Evolutionary conservation across 768 basidiomycete genomes (phyloP).

Genomic region (Russula vinacea): DNA sequence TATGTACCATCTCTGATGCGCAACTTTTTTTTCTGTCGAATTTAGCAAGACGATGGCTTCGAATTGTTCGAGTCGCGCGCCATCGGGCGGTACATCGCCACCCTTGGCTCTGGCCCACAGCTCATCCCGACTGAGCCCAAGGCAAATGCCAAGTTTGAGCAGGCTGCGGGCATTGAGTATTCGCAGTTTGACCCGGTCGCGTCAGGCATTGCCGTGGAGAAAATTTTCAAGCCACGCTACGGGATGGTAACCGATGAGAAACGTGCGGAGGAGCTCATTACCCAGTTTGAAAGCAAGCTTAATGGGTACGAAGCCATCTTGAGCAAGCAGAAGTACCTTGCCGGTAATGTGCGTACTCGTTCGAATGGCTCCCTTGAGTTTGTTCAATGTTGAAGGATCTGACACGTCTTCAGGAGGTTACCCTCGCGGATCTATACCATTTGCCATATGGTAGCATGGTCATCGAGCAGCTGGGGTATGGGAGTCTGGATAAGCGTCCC

Average conservation of each 20-base stretch:
- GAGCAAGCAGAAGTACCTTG: slow-evolving; percentile 24
- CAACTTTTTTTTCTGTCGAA: background rate
- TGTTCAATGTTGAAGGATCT: background rate
- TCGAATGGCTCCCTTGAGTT: too few species aligned
- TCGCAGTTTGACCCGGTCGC: slow-evolving; percentile 9
- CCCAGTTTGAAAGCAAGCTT: slow-evolving; percentile 4
- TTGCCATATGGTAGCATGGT: background rate
- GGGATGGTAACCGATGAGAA: slow-evolving; percentile 6
- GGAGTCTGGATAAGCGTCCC: slow-evolving; percentile 6
- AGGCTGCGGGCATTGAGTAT: slow-evolving; percentile 36
- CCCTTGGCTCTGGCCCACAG: slow-evolving; percentile 31
- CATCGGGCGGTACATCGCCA: slow-evolving; percentile 32
- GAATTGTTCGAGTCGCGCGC: slow-evolving; percentile 36
- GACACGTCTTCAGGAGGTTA: slow-evolving; percentile 5
- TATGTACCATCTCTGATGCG: too few species aligned
- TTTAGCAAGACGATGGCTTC: slow-evolving; percentile 33
- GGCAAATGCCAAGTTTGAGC: slow-evolving; percentile 32
- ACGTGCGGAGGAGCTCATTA: background rate
- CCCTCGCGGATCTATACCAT: slow-evolving; percentile 22
- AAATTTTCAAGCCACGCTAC: background rate
- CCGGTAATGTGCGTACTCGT: slow-evolving; percentile 15
- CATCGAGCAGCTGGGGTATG: slow-evolving; percentile 1
- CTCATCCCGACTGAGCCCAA: slow-evolving; percentile 31
- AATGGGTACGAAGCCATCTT: slow-evolving; percentile 17
- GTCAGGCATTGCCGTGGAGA: background rate